Base-by-base conservation (phyloP, 257 asterid species). In the Petrea volubilis region DNA sequence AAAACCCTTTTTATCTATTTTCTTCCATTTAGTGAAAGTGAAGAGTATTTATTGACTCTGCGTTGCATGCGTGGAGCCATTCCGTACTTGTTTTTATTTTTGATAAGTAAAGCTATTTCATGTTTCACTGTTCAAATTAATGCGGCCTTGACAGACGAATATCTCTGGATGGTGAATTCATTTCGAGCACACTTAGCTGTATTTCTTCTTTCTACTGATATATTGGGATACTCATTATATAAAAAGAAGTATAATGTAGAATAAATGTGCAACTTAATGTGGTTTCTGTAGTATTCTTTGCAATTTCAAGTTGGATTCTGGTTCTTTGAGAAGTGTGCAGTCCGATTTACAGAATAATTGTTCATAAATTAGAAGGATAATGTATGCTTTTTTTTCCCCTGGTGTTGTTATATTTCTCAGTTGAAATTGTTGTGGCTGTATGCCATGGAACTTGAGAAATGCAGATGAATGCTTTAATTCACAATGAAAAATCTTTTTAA, bases 241-340 rank as follows among this genome's bases (percentile, higher is more conserved):
- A 0, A 3, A 68, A 57, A 55, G 33, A n/a, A 58, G 28, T 5
- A n/a, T n/a, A n/a, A n/a, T 34, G 64, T 9, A 17, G 31, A 47
- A 61, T 71, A 34, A 46, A 61, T 56, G 14, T 46, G 25, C 8
- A 61, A 50, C 24, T 4, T 20, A 13, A 55, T 68, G 43, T 46
- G 64, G 29, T 20, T 9, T 53, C 14, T 29, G 8, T 57, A 44
- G 46, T 31, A 13, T 20, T 9, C 59, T 36, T 18, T 38, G 5
- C 28, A 50, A 23, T 64, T 51, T 25, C 60, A 41, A 41, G 64
- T 66, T 46, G 56, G 61, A 56, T 73, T 55, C 1, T 66, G 56
- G 55, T 74, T 74, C 41, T n/a, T 3, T 60, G 56, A 25, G n/a
- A n/a, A n/a, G n/a, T n/a, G n/a, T n/a, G n/a, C n/a, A n/a, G n/a